Evolutionary conservation across 495 filamentous ascomycete genomes (phyloP).

Genomic region (Platismatia glauca): DNA sequence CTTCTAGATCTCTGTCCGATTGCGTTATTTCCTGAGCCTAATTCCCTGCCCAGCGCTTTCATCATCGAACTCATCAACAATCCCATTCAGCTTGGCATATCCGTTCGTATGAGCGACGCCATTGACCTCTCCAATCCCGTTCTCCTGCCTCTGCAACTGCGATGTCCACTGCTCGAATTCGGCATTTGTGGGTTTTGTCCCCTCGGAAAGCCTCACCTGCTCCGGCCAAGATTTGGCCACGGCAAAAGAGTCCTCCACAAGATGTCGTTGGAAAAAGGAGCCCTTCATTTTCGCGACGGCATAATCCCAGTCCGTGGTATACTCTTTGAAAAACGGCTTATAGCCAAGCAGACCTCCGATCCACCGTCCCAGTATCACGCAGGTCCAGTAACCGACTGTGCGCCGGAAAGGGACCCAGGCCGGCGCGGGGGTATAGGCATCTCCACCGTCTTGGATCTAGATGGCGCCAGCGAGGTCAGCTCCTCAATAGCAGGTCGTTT

Average conservation of each 20-base stretch:
- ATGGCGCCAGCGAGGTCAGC: too few relatives aligned
- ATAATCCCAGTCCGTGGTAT: slow-evolving; percentile 44
- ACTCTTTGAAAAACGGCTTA: slow-evolving; percentile 41
- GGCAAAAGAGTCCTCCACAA: not conserved
- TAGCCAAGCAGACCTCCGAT: slow-evolving; percentile 44
- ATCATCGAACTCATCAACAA: too few relatives aligned
- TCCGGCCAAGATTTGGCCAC: not conserved
- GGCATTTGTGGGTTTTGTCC: not conserved
- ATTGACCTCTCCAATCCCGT: too few relatives aligned
- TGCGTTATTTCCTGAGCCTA: too few relatives aligned
- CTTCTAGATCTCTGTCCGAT: too few relatives aligned
- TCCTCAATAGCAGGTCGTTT: too few relatives aligned
- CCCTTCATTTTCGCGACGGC: slow-evolving; percentile 39
- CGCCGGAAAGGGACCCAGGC: slow-evolving; percentile 39
- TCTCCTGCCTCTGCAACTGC: not conserved
- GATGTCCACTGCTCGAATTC: not conserved
- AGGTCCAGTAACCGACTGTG: slow-evolving; percentile 29
- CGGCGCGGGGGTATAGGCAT: slow-evolving; percentile 38
- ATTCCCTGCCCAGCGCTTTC: too few relatives aligned
- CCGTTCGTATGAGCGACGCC: too few relatives aligned
- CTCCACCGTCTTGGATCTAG: slow-evolving; percentile 33
- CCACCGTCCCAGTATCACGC: slow-evolving; percentile 43
- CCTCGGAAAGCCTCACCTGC: not conserved
- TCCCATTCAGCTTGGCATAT: too few relatives aligned
- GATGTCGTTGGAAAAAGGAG: slow-evolving; percentile 28